Evolutionary conservation across 2,329 filamentous ascomycete genomes (phyloP).

Genomic region (Plectosphaerella sp.): DNA sequence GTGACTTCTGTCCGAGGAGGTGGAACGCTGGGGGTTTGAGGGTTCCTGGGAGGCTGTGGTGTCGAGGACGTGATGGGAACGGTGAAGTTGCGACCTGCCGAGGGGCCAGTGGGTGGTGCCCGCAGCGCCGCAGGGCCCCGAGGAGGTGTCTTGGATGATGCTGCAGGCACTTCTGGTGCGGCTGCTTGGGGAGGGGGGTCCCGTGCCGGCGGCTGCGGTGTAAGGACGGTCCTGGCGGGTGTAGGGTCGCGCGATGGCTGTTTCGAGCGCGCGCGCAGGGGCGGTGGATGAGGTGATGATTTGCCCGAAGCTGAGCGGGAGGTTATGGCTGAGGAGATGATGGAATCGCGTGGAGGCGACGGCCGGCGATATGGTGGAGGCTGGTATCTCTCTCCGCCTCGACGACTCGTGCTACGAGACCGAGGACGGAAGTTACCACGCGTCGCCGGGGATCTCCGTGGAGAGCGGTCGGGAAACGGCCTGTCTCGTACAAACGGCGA

Average conservation of each 20-base stretch:
- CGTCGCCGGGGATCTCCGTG: slow-evolving; percentile 29
- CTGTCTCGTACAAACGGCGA: slow-evolving; percentile 48
- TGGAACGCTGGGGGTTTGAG: slow-evolving; percentile 25
- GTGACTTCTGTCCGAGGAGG: slow-evolving; percentile 30
- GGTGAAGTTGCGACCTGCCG: slow-evolving; percentile 30
- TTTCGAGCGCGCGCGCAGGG: slow-evolving; percentile 42
- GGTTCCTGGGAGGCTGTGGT: slow-evolving; percentile 25
- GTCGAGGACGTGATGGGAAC: slow-evolving; percentile 29
- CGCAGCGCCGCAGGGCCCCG: slow-evolving; percentile 51
- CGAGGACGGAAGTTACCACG: slow-evolving; percentile 47
- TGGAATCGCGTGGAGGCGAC: slow-evolving; percentile 45
- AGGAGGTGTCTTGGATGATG: slow-evolving; percentile 41
- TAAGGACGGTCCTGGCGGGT: slow-evolving; percentile 14
- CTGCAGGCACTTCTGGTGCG: slow-evolving; percentile 20
- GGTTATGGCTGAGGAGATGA: slow-evolving; percentile 43
- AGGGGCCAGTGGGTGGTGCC: slow-evolving; percentile 43
- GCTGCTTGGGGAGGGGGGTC: slow-evolving; percentile 6
- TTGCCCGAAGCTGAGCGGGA: slow-evolving; percentile 47
- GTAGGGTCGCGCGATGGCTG: slow-evolving; percentile 37
- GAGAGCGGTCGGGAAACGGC: slow-evolving; percentile 29
- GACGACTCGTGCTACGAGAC: slow-evolving; percentile 46
- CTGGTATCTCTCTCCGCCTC: slow-evolving; percentile 33
- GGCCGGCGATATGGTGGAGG: slow-evolving; percentile 34
- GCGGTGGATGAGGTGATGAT: slow-evolving; percentile 47
- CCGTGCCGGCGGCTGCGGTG: slow-evolving; percentile 14